These are phyloP conservation scores for Escallonia herrerae DNA, from an alignment of 129 eudicot genomes.

Conservation along the genomic window DNA sequence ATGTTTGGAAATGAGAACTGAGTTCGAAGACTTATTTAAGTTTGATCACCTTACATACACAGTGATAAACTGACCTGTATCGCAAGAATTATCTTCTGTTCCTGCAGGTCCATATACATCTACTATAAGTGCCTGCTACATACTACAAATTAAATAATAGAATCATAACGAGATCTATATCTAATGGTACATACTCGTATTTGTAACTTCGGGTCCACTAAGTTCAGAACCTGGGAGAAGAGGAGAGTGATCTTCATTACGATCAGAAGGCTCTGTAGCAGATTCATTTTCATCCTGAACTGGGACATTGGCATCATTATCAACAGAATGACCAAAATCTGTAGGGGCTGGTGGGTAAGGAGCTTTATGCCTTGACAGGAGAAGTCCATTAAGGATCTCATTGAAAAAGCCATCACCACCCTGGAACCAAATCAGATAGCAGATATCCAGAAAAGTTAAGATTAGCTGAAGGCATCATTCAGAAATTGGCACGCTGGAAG, in stretches of 20 bases:
- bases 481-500: neutral
- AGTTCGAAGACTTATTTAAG: neutral
- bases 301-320: conserved; percentile 26
- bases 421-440: conserved; percentile 27
- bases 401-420: conserved; percentile 99
- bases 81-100: conserved; percentile 12
- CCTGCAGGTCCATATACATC: conserved; percentile 23
- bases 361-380: conserved; percentile 81
- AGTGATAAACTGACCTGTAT: conserved; percentile 26
- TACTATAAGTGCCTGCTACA: conserved; percentile 16
- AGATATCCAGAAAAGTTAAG: neutral
- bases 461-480: neutral
- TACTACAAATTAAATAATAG: neutral
- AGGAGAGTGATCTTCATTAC: conserved; percentile 54
- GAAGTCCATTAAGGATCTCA: conserved; percentile 84
- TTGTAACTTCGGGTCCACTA: conserved; percentile 28
- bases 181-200: conserved; percentile 39
- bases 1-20: no score
- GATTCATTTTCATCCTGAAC: conserved; percentile 30
- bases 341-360: conserved; percentile 75
- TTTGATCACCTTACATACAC: neutral
- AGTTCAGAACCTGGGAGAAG: conserved; percentile 44
- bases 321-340: conserved; percentile 37
- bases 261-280: conserved; percentile 29
- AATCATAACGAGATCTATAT: conserved; percentile 1